Conservation (phyloP, 805 yeast genomes). For the Ogataea sp. region DNA sequence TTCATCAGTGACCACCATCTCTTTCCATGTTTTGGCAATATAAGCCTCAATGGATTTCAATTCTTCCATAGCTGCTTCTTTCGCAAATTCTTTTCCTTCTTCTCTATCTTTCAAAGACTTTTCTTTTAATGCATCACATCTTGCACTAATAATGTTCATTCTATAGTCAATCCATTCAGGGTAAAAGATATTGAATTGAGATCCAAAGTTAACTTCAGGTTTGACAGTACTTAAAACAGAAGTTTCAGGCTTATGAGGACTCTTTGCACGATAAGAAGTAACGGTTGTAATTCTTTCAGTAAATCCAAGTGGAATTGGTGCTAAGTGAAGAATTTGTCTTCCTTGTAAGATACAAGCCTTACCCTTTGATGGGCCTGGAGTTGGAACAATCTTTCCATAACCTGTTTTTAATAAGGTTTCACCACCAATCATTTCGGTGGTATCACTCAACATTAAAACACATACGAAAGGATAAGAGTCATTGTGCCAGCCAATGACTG, state of each 20-base stretch:
- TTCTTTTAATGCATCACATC: slow-evolving; percentile 21
- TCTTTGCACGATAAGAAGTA: slow-evolving; percentile 33
- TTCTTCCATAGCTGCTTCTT: slow-evolving; percentile 25
- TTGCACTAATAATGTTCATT: slow-evolving; percentile 22
- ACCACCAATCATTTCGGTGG: slow-evolving; percentile 51
- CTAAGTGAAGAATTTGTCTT: slow-evolving; percentile 36
- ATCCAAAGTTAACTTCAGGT: slow-evolving; percentile 29
- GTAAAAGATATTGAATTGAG: slow-evolving; percentile 30
- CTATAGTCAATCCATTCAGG: slow-evolving; percentile 33
- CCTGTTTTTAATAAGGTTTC: slow-evolving; percentile 48
- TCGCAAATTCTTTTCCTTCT: slow-evolving; percentile 26
- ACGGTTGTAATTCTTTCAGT: slow-evolving; percentile 37
- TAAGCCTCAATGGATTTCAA: slow-evolving; percentile 23
- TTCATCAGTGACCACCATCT: slow-evolving; percentile 24
- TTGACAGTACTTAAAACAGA: slow-evolving; percentile 34
- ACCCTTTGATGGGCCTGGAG: slow-evolving; percentile 39
- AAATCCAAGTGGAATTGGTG: slow-evolving; percentile 33
- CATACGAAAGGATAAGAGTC: slow-evolving; percentile 62
- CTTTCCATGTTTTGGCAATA: slow-evolving; percentile 21
- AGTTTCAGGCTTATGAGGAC: slow-evolving; percentile 27
- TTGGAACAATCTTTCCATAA: slow-evolving; percentile 23
- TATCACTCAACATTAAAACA: slow-evolving; percentile 55
- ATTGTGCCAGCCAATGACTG: slow-evolving; percentile 54
- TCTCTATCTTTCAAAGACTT: slow-evolving; percentile 14
- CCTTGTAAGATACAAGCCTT: slow-evolving; percentile 44